Evolutionary conservation across 805 yeast species (phyloP).

Genomic region (Sugiyamaella qingdaonensis): DNA sequence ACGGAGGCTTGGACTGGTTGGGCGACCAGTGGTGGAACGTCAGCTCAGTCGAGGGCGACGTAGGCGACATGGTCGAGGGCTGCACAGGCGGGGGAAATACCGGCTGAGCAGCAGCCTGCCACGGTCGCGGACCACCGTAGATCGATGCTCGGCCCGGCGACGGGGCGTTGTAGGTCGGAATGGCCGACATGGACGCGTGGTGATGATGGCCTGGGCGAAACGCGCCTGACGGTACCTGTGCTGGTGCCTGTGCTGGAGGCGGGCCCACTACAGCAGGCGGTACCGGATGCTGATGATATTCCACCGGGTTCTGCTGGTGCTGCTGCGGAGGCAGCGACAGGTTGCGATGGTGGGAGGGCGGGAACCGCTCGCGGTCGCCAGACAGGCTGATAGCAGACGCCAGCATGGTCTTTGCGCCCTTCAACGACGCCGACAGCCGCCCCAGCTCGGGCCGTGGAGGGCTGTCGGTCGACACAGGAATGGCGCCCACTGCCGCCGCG

Average conservation of each 20-base stretch:
- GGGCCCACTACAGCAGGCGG: slow-evolving; percentile 4
- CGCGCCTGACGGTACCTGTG: background rate
- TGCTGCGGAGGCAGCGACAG: slow-evolving; percentile 20
- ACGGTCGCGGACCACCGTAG: slow-evolving; percentile 6
- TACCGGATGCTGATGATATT: slow-evolving; percentile 5
- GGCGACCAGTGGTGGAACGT: slow-evolving; percentile 59
- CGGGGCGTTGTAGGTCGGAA: slow-evolving; percentile 13
- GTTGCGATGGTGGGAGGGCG: slow-evolving; percentile 22
- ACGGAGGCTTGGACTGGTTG: slow-evolving; percentile 15
- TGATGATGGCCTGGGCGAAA: slow-evolving; percentile 22
- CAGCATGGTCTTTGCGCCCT: slow-evolving; percentile 10
- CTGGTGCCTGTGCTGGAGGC: too few species aligned
- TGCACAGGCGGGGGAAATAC: slow-evolving; percentile 21
- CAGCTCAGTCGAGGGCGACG: slow-evolving; percentile 29
- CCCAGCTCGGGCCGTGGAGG: slow-evolving; percentile 7
- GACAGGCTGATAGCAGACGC: slow-evolving; percentile 8
- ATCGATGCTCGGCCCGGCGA: slow-evolving; percentile 17
- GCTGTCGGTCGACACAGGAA: background rate
- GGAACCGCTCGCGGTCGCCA: slow-evolving; percentile 18
- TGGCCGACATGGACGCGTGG: slow-evolving; percentile 23
- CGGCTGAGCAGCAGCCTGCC: slow-evolving; percentile 10
- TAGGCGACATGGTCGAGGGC: slow-evolving; percentile 21
- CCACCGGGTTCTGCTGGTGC: slow-evolving; percentile 3
- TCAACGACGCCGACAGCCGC: background rate
- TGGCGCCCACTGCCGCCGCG: slow-evolving; percentile 18